Evolutionary conservation across 2,329 filamentous ascomycete genomes (phyloP).

Genomic region (Talaromyces sp.): DNA sequence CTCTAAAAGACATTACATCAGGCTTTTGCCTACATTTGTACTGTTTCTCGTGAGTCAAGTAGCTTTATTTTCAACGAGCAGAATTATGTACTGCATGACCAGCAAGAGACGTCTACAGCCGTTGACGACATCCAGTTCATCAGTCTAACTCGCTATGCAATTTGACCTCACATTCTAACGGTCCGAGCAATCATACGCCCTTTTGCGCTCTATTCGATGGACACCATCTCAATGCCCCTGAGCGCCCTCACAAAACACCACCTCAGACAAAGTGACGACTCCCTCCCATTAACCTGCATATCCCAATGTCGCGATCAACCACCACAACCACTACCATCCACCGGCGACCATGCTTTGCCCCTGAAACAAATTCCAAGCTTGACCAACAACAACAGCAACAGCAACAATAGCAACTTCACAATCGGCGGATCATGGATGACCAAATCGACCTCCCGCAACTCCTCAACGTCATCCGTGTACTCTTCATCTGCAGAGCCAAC

Average conservation of each 20-base stretch:
- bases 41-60: not conserved
- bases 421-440: not conserved
- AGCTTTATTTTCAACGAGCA: not conserved
- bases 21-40: slow-evolving; percentile 12
- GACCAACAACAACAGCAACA: not conserved
- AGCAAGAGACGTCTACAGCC: not conserved
- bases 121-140: not conserved
- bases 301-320: not conserved
- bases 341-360: not conserved
- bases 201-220: not conserved
- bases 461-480: slow-evolving; percentile 15
- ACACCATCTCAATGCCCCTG: not conserved
- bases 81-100: not conserved
- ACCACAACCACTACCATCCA: not conserved
- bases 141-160: not conserved
- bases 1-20: slow-evolving; percentile 17
- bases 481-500: slow-evolving; percentile 4
- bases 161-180: not conserved
- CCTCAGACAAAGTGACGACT: not conserved
- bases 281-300: not conserved
- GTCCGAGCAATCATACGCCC: not conserved
- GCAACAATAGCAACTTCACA: not conserved
- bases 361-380: not conserved
- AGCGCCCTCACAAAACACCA: not conserved
- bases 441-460: not conserved